Evolutionary conservation across 768 basidiomycete species (phyloP).

Genomic region (Gloeophyllum trabeum): DNA sequence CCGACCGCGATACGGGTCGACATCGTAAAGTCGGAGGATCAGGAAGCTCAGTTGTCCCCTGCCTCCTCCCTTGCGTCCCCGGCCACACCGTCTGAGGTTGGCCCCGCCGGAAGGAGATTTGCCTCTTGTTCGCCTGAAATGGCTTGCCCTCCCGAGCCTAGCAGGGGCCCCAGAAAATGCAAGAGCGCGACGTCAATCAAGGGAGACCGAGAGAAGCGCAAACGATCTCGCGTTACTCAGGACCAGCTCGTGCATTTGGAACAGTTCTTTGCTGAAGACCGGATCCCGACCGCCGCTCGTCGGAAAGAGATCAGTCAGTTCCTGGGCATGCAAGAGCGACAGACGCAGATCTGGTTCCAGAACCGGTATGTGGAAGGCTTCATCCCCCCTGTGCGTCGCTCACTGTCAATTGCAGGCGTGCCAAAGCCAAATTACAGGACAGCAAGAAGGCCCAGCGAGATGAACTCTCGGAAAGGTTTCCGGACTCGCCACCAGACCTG

Average conservation of each 20-base stretch:
- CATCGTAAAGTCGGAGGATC: too few species aligned
- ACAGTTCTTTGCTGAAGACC: conserved; percentile 52
- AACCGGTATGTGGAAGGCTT: conserved; percentile 43
- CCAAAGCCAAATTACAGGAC: conserved; percentile 69
- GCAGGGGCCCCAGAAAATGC: too few species aligned
- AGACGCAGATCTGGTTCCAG: conserved; percentile 88
- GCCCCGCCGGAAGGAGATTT: too few species aligned
- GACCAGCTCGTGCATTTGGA: conserved; percentile 74
- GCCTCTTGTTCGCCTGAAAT: too few species aligned
- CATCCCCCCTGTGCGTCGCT: conserved; percentile 5
- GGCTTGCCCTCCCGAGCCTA: too few species aligned
- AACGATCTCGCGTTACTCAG: conserved; percentile 69
- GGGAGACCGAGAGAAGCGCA: conserved; percentile 45
- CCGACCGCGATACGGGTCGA: too few species aligned
- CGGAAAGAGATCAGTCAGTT: conserved; percentile 64
- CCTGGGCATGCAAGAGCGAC: conserved; percentile 77
- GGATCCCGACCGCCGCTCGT: conserved; percentile 60
- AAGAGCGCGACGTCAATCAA: not conserved
- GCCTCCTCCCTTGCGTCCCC: too few species aligned
- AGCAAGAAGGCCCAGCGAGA: conserved; percentile 33
- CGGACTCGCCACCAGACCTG: too few species aligned
- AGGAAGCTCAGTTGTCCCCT: too few species aligned
- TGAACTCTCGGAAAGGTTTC: too few species aligned
- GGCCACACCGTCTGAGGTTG: too few species aligned
- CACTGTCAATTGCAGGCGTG: conserved; percentile 36